Base-by-base conservation (phyloP, 805 yeast genomes). In the Ogataea parapolymorpha region DNA sequence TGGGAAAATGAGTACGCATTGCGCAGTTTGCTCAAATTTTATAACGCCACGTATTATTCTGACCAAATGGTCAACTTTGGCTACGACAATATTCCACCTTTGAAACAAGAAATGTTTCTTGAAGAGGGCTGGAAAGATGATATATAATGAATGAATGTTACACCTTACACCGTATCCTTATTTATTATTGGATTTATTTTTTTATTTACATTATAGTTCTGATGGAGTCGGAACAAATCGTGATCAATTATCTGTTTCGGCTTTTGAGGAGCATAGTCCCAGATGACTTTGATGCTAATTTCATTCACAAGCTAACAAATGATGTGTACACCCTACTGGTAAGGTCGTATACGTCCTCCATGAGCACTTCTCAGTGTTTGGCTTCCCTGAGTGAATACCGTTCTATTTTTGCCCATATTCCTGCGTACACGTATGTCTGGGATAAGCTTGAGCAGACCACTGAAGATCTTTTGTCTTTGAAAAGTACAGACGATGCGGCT, bases 1-100 rank as follows among this genome's bases (percentile, higher is more conserved):
- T 81, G 80, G 53, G 88, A 88, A 12, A 93, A 89, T 55, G 98
- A 91, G 56, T 75, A 82, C 34, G 90, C 96, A 0, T 59, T 91
- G 30, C 65, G 97, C 41, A 86, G 90, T 2, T 62, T 91, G 35
- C 61, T 86, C 11, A 91, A 83, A 56, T 85, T 80, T 53, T 89
- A 87, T 67, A 82, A 88, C 55, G 69, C 77, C 48, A 61, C 80
- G 23, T 71, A 71, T 44, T 85, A 83, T 49, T 69, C 74, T 6
- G 50, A 51, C 3, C 66, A 73, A 12, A 77, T 82, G 80, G 66
- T 61, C 18, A 61, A 65, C 39, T 60, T 83, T 42, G 90, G 90
- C 0, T 82, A 81, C 53, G 67, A 65, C 29, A 58, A 68, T 25
- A 47, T 50, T 8, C 53, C 51, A 7, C 35, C 32, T n/a, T 22